Conservation (phyloP, 371 early-diverging fungal genomes). For the Parasitella parasitica region DNA sequence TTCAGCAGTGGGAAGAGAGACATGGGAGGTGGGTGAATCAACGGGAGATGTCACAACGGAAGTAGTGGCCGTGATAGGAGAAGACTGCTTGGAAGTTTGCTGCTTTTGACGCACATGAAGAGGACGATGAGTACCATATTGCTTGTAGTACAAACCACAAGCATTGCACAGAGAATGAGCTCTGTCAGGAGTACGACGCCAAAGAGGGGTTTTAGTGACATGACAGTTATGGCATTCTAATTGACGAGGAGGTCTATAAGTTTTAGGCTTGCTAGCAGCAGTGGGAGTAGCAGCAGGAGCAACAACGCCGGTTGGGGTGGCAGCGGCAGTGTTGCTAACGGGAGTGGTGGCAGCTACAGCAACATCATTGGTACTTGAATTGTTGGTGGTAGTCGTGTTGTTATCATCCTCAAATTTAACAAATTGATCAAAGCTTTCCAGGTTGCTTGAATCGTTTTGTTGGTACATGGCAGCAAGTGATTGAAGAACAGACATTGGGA, state of each 20-base stretch:
- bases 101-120: slow-evolving; percentile 61
- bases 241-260: slow-evolving; percentile 56
- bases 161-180: slow-evolving; percentile 82
- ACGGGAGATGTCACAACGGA: not conserved
- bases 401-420: slow-evolving; percentile 38
- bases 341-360: slow-evolving; percentile 4
- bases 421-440: slow-evolving; percentile 37
- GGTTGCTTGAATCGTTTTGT: slow-evolving; percentile 2
- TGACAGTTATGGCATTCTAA: slow-evolving; percentile 79
- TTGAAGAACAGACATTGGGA: slow-evolving; percentile 31
- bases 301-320: too few species aligned
- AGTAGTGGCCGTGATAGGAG: not conserved
- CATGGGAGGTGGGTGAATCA: not conserved
- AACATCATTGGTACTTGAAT: not conserved
- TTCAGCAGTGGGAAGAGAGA: not conserved
- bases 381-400: too few species aligned
- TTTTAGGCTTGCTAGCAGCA: slow-evolving; percentile 15
- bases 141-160: slow-evolving; percentile 81
- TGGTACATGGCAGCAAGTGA: slow-evolving; percentile 35
- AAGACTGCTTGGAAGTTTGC: slow-evolving; percentile 17
- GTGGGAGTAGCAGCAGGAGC: not conserved
- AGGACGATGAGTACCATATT: slow-evolving; percentile 72
- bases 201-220: slow-evolving; percentile 80
- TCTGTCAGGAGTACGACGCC: slow-evolving; percentile 79
- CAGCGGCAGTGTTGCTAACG: too few species aligned